Evolutionary conservation across 2,329 filamentous ascomycete species (phyloP).

Genomic region (Fusarium guadeloupense): DNA sequence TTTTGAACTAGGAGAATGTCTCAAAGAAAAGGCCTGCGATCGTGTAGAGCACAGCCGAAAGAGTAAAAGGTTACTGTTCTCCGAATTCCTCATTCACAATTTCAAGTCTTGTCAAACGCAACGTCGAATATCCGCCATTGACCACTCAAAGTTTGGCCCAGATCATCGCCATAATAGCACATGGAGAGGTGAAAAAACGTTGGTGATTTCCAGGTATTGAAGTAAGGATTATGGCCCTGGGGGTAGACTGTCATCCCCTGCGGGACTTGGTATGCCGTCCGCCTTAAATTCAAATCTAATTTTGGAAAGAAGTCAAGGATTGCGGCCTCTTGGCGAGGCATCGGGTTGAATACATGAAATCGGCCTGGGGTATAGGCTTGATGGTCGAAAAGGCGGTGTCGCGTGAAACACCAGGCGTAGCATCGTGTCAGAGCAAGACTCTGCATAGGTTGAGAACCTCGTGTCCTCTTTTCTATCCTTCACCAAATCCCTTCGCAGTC

Average conservation of each 20-base stretch:
- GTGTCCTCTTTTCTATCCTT: constrained; percentile 15
- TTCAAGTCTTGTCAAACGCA: not conserved
- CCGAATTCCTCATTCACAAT: not conserved
- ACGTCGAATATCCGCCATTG: not conserved
- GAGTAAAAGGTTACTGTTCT: not conserved
- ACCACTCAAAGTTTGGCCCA: not conserved
- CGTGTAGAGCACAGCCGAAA: not conserved
- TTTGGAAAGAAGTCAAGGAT: constrained; percentile 8
- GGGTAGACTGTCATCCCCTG: constrained; percentile 1
- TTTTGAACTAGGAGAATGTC: too few relatives aligned
- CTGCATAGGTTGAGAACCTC: constrained; percentile 6
- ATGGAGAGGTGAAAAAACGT: not conserved
- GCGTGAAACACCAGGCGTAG: constrained; percentile 3
- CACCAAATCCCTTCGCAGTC: constrained; percentile 7
- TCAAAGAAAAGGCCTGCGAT: not conserved
- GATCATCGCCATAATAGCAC: not conserved
- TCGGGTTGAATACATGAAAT: constrained; percentile 16
- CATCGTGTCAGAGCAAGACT: constrained; percentile 20
- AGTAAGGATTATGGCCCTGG: constrained; percentile 19
- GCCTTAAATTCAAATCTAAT: constrained; percentile 12
- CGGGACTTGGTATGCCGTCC: not conserved
- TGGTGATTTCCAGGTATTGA: constrained; percentile 10
- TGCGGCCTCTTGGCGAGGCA: not conserved
- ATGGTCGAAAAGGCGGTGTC: constrained; percentile 27
- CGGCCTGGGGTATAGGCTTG: constrained; percentile 12